Conservation (phyloP, 2,329 filamentous ascomycete species). For the Colletotrichum graminicola region DNA sequence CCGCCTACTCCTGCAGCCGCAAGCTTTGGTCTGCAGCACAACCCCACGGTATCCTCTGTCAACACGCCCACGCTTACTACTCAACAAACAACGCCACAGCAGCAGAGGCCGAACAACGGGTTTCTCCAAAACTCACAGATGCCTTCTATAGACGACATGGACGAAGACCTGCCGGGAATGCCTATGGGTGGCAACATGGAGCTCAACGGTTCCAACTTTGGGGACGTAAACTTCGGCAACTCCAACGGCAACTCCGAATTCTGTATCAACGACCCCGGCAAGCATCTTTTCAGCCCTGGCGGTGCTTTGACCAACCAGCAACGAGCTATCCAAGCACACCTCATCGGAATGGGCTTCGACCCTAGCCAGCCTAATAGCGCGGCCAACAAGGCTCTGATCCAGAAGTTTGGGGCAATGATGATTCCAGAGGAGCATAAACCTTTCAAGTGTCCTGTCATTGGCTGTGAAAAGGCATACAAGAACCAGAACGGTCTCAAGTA, state of each 20-base stretch:
- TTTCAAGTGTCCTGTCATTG: slow-evolving; percentile 97
- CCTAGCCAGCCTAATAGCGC: slow-evolving; percentile 83
- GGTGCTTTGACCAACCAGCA: slow-evolving; percentile 75
- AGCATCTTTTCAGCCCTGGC: slow-evolving; percentile 89
- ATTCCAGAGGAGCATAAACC: slow-evolving; percentile 94
- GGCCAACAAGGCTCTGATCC: slow-evolving; percentile 70
- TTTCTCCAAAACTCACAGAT: slow-evolving; percentile 66
- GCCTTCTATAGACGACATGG: slow-evolving; percentile 77
- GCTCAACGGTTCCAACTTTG: slow-evolving; percentile 63
- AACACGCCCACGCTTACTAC: slow-evolving; percentile 93
- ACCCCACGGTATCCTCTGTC: slow-evolving; percentile 95
- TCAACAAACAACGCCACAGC: slow-evolving; percentile 74
- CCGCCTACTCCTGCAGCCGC: slow-evolving; percentile 86
- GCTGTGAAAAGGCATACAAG: slow-evolving; percentile 99
- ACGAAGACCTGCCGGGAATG: slow-evolving; percentile 78
- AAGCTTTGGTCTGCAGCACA: slow-evolving; percentile 86
- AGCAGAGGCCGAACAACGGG: slow-evolving; percentile 47
- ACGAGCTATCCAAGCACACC: slow-evolving; percentile 74
- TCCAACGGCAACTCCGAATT: slow-evolving; percentile 60
- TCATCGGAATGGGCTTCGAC: slow-evolving; percentile 80
- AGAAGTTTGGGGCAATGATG: slow-evolving; percentile 71
- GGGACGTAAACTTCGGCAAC: slow-evolving; percentile 67
- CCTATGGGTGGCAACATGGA: slow-evolving; percentile 72
- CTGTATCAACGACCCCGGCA: slow-evolving; percentile 92
- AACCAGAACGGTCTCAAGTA: slow-evolving; percentile 99